Base-by-base conservation (phyloP, 2,329 filamentous ascomycete species). In the Ophiosphaerella herpotricha region DNA sequence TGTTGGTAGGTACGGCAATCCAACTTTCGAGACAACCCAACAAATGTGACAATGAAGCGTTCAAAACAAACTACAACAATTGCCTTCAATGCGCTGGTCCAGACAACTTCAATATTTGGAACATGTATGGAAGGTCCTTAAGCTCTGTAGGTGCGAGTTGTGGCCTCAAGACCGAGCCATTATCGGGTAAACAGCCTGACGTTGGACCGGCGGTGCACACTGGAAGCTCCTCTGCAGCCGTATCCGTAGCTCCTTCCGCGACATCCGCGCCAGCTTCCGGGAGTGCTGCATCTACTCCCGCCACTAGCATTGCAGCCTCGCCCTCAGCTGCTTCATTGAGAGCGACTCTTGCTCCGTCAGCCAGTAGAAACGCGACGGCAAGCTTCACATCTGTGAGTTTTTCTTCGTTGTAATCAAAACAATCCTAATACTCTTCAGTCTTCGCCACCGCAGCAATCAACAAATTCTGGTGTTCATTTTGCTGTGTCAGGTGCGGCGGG, bases 41-140 rank as follows among this genome's bases (percentile, higher is more conserved):
- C 48, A 70, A 71, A 46, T 80, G 78, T 52, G 60, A 67, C 7
- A 71, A 74, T 48, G 60, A 68, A 7, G 65, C 42, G 38, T 82
- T 80, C 73, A 54, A 70, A 18, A 56, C 63, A 12, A 67, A 75
- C 53, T 75, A 80, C 63, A 61, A 75, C 21, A 73, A 64, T 24
- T 82, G 80, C 56, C 70, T 80, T 38, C 58, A 70, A 37, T 80
- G 78, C 56, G 70, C 77, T 14, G 65, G 65, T n/a, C 63, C 65
- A 11, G 71, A 76, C 36, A 74, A 77, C 37, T 68, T 70, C 46
- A 66, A 75, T 47, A 78, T 79, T 59, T 80, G 78, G 78, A 58
- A 68, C 37, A 74, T 74, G 64, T 80, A 80, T 52, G 69, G 77
- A 9, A 59, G 50, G 36, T 66, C 68, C 0, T 56, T 80, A 21